These are phyloP conservation scores for Suillus placidus DNA, from an alignment of 768 basidiomycete species.

Conservation along the genomic window DNA sequence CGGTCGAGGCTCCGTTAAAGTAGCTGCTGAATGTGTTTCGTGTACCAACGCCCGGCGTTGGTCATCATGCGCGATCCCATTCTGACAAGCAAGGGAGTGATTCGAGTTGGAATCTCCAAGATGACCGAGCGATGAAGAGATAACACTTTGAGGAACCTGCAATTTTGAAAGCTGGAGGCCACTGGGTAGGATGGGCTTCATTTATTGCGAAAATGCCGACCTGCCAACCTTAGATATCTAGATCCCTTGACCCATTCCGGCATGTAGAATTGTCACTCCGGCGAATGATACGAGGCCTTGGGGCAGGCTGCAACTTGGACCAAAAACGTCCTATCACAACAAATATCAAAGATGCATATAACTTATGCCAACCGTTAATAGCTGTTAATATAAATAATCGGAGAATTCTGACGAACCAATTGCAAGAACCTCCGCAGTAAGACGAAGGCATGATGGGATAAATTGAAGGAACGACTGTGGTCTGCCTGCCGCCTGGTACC, in stretches of 20 bases:
- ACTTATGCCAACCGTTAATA: neutral
- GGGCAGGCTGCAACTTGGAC: neutral
- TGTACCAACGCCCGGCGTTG: neutral
- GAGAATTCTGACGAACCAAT: neutral
- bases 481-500: neutral
- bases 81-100: neutral
- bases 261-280: neutral
- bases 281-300: neutral
- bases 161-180: neutral
- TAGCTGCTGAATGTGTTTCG: neutral
- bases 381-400: neutral
- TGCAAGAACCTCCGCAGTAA: neutral
- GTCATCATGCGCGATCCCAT: neutral
- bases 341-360: neutral
- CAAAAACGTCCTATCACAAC: neutral
- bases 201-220: neutral
- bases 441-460: neutral
- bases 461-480: neutral
- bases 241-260: neutral
- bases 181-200: neutral
- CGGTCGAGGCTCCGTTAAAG: neutral
- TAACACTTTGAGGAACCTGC: neutral
- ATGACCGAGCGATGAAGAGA: too few relatives aligned
- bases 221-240: neutral
- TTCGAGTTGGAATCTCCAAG: neutral